Base-by-base conservation (phyloP, 768 basidiomycete genomes). In the Naematelia encephala region DNA sequence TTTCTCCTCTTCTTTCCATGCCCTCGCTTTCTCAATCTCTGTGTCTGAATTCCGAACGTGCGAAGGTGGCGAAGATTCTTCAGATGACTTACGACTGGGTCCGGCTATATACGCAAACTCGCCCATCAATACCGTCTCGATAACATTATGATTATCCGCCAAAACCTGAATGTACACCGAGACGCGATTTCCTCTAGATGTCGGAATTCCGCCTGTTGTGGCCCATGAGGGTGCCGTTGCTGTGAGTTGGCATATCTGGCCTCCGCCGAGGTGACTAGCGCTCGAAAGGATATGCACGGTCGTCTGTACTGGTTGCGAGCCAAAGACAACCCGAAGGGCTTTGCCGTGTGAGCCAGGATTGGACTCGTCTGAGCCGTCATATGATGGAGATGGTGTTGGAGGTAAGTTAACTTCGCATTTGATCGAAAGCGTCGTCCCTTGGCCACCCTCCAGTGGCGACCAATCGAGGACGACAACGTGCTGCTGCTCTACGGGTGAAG, bases 271-370 rank as follows among this genome's bases (percentile, higher is more conserved):
- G 87, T 85, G 25, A 87, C 83, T 16, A 84, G 83, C 53, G 87
- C 34, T 86, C 78, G 28, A 83, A 84, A 60, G 34, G 22, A 56
- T 57, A 47, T 44, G 60, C 11, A 91, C 86, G 12, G 82, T 82
- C 0, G 90, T 91, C 29, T 80, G 80, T 23, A 91, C 81, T 2
- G 88, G 83, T 62, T 82, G 84, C 59, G 80, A 75, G 27, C 86
- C 89, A 63, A 91, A 80, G 66, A 90, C 84, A 63, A 91, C 84
- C 52, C 90, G 84, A 22, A 90, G 83, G 59, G 82, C 85, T 34
- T 87, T 82, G 10, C 82, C 79, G 27, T 77, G 77, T 13, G 79
- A 79, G 27, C 54, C 59, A 50, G 61, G 80, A 79, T 62, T 77
- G 77, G 77, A 85, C 84, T 82, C 82, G 80, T 74, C 89, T 81